These are phyloP conservation scores for Pseudogymnoascus sp. DNA, from an alignment of 2,329 filamentous ascomycete genomes.

Conservation along the genomic window DNA sequence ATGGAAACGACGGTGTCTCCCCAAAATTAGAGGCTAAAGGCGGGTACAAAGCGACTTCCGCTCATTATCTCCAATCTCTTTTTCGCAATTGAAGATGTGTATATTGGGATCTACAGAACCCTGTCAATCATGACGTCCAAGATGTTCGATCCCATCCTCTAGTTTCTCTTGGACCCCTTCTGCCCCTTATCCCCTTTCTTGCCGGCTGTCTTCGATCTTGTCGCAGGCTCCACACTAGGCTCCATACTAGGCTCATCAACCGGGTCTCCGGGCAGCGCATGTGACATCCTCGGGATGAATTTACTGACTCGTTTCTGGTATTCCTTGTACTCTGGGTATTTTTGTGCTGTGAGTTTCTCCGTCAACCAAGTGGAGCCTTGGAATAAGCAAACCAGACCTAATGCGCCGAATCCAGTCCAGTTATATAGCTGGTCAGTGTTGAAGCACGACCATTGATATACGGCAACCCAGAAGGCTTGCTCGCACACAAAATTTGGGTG, in stretches of 20 bases:
- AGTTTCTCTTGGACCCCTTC: conserved; percentile 9
- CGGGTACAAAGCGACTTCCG: conserved; percentile 5
- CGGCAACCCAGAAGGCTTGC: conserved; percentile 78
- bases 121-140: conserved; percentile 9
- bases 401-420: conserved; percentile 69
- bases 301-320: conserved; percentile 80
- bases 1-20: not conserved
- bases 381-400: conserved; percentile 72
- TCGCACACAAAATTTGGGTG: conserved; percentile 96
- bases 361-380: conserved; percentile 85
- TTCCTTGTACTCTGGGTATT: conserved; percentile 80
- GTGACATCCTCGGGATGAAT: conserved; percentile 58
- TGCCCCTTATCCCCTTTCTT: conserved; percentile 2
- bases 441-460: conserved; percentile 85
- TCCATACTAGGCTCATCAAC: not conserved
- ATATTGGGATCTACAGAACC: conserved; percentile 8
- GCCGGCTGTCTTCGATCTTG: not conserved
- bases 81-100: not conserved
- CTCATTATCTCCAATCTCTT: not conserved
- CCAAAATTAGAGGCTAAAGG: conserved; percentile 5
- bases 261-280: not conserved
- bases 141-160: not conserved
- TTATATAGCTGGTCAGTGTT: conserved; percentile 64
- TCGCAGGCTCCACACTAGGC: not conserved
- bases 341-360: conserved; percentile 69